phyloP scores from a whole-genome alignment of 2,329 filamentous ascomycete genomes.

The Gremmenia infestans region DNA sequence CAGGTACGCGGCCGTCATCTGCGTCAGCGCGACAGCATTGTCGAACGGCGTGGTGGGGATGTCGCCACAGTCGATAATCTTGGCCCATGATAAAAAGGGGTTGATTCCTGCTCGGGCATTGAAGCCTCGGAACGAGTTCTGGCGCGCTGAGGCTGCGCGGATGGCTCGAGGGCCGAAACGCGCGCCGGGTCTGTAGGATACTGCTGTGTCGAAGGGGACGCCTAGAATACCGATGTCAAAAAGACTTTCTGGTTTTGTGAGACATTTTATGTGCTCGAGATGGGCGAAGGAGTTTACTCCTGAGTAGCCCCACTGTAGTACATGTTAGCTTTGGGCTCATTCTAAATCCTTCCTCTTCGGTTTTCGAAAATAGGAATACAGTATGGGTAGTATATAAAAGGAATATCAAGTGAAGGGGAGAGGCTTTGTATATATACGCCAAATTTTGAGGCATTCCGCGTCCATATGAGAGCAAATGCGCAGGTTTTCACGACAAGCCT shows the following conservation, averaged over 20 bases:
- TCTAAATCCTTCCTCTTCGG: background rate
- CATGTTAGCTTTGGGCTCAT: background rate
- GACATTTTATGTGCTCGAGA: conserved; percentile 62
- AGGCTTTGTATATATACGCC: background rate
- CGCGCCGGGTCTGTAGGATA: conserved; percentile 66
- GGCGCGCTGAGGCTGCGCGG: conserved; percentile 74
- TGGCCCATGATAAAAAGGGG: conserved; percentile 75
- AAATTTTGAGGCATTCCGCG: background rate
- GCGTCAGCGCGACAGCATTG: conserved; percentile 71
- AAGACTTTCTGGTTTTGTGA: conserved; percentile 56
- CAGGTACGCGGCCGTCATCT: conserved; percentile 57
- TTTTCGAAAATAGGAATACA: background rate
- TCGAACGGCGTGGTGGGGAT: conserved; percentile 84
- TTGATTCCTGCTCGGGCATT: conserved; percentile 80
- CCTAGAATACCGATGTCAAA: conserved; percentile 72
- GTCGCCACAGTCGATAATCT: conserved; percentile 83
- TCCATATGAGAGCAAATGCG: background rate
- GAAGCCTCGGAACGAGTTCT: conserved; percentile 74
- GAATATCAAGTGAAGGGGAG: background rate
- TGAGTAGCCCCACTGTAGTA: conserved; percentile 55
- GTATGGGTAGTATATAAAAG: background rate
- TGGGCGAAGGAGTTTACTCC: conserved; percentile 75
- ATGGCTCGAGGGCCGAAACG: conserved; percentile 87
- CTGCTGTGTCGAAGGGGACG: conserved; percentile 69
- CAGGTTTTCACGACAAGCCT: background rate